Evolutionary conservation across 371 early-diverging fungal genomes (phyloP), one percentile per base, ranked within the genome.

Genomic region (Apophysomyces sp.): DNA sequence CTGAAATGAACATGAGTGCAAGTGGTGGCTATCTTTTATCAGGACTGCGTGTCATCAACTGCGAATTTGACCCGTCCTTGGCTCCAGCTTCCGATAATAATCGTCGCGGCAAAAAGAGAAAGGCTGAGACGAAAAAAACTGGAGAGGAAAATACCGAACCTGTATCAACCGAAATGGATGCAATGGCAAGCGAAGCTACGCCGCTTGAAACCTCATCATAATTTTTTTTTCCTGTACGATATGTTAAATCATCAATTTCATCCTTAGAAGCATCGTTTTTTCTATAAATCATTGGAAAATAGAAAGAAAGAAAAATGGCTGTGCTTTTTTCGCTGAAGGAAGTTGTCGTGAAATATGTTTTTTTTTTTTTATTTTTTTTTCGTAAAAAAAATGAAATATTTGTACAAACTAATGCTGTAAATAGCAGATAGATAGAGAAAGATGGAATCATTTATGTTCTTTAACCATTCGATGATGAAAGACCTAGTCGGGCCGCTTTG

Each of bases 1-100:
- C 98, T n/a, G 68, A 86, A 56, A 98, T 97, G 98, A 91, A 74
- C 58, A 95, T 85, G 60, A 88, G 88, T 64, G 92, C 91, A 28
- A 83, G 86, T 29, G 97, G 97, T 34, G 98, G 98, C 0, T 93
- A 83, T 52, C 61, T 98, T 26, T 69, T 98, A 32, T 84, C 85
- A 1, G 91, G 89, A 5, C 85, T 87, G 7, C 76, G 81, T 39
- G 83, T 91, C 16, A 80, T 89, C 61, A 81, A 86, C 62, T 72
- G 72, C 9, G 74, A 76, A 13, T 68, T 61, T 64, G 77, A 74
- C 40, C 64, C 66, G 24, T 55, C 74, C 9, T 26, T 75, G 16
- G 62, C 57, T 29, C 57, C 37, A 40, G 64, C 52, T 29, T n/a
- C n/a, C n/a, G 61, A 51, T 9, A 57, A 34, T 13, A 56, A 55